Base-by-base conservation (phyloP, 768 basidiomycete genomes). In the Neoboletus brunneissimus region DNA sequence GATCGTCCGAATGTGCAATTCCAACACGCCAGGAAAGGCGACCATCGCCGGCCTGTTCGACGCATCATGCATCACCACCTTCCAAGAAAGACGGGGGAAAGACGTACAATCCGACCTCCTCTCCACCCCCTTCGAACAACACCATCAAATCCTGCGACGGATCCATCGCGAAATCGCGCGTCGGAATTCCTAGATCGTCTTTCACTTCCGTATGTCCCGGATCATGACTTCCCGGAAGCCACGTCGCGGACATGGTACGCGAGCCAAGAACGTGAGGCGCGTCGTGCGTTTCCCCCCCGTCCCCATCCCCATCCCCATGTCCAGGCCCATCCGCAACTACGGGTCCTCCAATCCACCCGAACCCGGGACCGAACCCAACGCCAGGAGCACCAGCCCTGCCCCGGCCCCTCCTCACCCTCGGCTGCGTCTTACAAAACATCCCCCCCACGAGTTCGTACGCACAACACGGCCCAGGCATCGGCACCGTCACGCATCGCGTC, bases 371-470 rank as follows among this genome's bases (percentile, higher is more conserved):
- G 5, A 45, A n/a, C 16, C 44, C 44, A 3, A 5, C 8, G 5
- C 22, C 47, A 18, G 2, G 20, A 13, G 25, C 35, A 11, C 13
- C 48, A 12, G 2, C 25, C 3, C 31, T 23, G 13, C 16, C 25
- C 18, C 41, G 5, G 4, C 2, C 20, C 15, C 34, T 13, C 31
- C 37, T 16, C 43, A 15, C 9, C 3, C 31, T 35, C n/a, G 58
- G 60, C 48, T 62, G 58, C 15, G 70, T 74, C 63, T 82, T 79
- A 35, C 77, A 81, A 64, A 86, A 85, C 0, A 83, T 65, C 0
- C 85, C 85, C 0, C 75, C 80, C 5, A 86, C 85, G 56, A 87
- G 74, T 56, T 87, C 84, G 62, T 87, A 87, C 5, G 83, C 81
- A 45, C 72, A 72, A 53, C 77, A 79, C 3, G 63, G 57, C 0